Base-by-base conservation (phyloP, 768 basidiomycete species). In the Trametes gibbosa region DNA sequence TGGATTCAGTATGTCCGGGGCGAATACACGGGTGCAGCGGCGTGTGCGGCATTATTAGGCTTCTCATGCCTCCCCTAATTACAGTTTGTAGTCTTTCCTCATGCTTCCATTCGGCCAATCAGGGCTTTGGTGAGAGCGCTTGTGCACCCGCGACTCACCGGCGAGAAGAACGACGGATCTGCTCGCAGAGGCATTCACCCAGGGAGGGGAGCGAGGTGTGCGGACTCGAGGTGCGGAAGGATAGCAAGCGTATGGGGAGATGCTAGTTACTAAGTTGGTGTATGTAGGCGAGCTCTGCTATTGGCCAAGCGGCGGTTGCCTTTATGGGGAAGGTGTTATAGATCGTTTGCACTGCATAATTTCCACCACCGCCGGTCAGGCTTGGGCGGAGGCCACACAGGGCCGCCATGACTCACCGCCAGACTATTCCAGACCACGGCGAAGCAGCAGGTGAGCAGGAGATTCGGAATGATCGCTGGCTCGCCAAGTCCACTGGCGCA, bases 331-430 rank as follows among this genome's bases (percentile, higher is more conserved):
- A 60, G 32, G 59, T 54, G 53, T 54, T 24, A 37, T 60, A 35
- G 47, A 53, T 41, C 40, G 47, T 45, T n/a, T 60, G 54, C 59
- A 47, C 59, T 34, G 59, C 59, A 37, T 56, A 43, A 24, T 35
- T 21, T 21, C 14, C 29, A 6, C 16, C 32, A 34, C 32, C 37
- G n/a, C 39, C 23, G 24, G 16, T 17, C 39, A 35, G 17, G 16
- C 43, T 19, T 5, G 10, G 35, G 51, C 40, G 13, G 23, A 14
- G n/a, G 13, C 17, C 48, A 32, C 25, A 21, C 50, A 16, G 19
- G 17, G 7, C n/a, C 51, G 25, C 35, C 23, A 10, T 53, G 53
- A 49, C 47, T 34, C 46, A 24, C 29, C 16, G 25, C 12, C 21
- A 16, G 53, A 45, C 42, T 9, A 9, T 17, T 34, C 53, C 32